phyloP scores from a whole-genome alignment of 257 asterid species.

The Prunella vulgaris region DNA sequence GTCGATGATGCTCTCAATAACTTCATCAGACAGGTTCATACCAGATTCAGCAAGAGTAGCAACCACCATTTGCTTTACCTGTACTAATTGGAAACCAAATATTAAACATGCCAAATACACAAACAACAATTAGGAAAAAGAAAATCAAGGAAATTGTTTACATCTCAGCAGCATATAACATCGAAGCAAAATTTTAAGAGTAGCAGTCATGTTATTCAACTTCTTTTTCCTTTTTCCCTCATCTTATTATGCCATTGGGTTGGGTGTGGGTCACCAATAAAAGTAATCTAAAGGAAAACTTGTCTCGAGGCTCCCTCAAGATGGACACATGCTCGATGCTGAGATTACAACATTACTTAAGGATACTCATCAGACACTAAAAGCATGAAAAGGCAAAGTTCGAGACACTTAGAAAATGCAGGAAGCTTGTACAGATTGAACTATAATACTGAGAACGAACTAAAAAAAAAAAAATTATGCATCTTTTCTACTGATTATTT shows the following conservation, averaged over 20 bases:
- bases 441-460: background rate
- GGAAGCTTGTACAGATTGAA: background rate
- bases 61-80: constrained; percentile 99
- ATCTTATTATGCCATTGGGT: too few species aligned
- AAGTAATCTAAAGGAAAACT: background rate
- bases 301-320: background rate
- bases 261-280: too few species aligned
- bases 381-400: background rate
- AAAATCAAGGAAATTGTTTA: background rate
- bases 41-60: constrained; percentile 99
- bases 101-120: constrained; percentile 8
- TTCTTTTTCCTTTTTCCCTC: too few species aligned
- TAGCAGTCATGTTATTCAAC: too few species aligned
- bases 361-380: background rate
- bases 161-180: background rate
- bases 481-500: background rate
- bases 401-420: background rate
- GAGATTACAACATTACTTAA: background rate
- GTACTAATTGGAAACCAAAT: constrained; percentile 16
- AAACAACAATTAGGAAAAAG: background rate
- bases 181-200: background rate
- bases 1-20: constrained; percentile 94
- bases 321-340: background rate
- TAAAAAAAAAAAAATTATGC: background rate
- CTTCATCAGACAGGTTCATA: constrained; percentile 95